phyloP scores from a whole-genome alignment of 2,329 filamentous ascomycete species.

The Alternaria longipes region DNA sequence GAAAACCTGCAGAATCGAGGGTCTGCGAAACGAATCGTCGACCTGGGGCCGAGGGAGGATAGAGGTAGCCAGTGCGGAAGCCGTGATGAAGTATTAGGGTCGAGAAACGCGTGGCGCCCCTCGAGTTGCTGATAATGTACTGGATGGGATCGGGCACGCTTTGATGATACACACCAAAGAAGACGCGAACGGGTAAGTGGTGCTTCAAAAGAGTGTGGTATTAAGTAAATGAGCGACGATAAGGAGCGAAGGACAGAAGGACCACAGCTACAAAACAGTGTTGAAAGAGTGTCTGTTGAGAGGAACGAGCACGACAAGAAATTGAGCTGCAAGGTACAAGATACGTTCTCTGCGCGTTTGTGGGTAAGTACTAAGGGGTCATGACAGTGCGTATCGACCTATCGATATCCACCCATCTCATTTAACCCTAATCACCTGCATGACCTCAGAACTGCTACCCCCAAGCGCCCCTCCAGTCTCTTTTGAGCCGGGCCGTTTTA shows the following conservation, averaged over 20 bases:
- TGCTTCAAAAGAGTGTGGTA: constrained; percentile 37
- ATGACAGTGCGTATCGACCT: constrained; percentile 33
- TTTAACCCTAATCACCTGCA: constrained; percentile 43
- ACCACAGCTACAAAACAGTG: constrained; percentile 36
- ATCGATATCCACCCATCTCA: constrained; percentile 47
- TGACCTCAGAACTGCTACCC: constrained; percentile 37
- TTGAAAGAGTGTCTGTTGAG: constrained; percentile 26
- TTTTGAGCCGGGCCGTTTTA: constrained; percentile 37
- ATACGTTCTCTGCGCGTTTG: constrained; percentile 39
- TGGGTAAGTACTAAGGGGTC: constrained; percentile 28
- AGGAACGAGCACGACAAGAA: constrained; percentile 30
- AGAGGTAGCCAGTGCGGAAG: constrained; percentile 67
- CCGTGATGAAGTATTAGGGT: constrained; percentile 53
- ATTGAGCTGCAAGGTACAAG: constrained; percentile 36
- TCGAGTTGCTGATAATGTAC: constrained; percentile 24
- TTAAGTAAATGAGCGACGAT: constrained; percentile 31
- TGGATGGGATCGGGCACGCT: constrained; percentile 16
- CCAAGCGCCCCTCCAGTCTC: constrained; percentile 34
- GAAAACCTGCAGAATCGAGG: constrained; percentile 59
- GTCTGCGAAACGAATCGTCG: constrained; percentile 60
- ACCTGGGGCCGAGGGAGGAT: constrained; percentile 68
- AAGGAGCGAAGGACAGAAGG: constrained; percentile 39
- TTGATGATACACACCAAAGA: constrained; percentile 27
- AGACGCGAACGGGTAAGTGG: constrained; percentile 21
- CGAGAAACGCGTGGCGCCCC: constrained; percentile 52